Conservation (phyloP, 1,284 basidiomycete genomes). For the Heimioporus punctisporus region DNA sequence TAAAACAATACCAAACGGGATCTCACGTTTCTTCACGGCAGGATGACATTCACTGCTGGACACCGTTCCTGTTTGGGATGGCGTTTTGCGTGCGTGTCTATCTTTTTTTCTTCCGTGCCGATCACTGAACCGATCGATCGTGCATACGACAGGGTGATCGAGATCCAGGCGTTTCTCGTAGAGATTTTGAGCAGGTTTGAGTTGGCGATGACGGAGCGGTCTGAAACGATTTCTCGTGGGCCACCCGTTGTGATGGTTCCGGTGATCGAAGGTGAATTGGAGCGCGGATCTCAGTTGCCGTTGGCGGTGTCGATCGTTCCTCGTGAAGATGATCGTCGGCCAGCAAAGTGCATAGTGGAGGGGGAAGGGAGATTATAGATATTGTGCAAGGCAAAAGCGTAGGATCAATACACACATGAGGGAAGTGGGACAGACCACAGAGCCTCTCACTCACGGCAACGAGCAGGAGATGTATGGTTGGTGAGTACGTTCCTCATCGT, state of each 20-base stretch:
- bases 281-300: conserved; percentile 50
- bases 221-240: conserved; percentile 41
- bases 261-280: conserved; percentile 45
- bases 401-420: no score
- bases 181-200: conserved; percentile 52
- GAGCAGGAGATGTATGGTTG: no score
- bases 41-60: conserved; percentile 48
- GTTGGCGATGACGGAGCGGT: conserved; percentile 41
- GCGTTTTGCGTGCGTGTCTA: conserved; percentile 41
- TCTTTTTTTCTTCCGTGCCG: background rate
- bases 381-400: no score
- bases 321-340: background rate
- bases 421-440: no score
- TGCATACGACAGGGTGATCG: conserved; percentile 38
- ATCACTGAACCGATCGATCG: background rate
- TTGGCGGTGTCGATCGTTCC: conserved; percentile 36
- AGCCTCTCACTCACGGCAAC: no score
- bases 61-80: conserved; percentile 47
- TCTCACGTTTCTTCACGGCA: conserved; percentile 13
- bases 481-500: no score
- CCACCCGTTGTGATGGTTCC: conserved; percentile 46
- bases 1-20: no score
- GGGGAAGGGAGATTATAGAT: no score
- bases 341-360: no score
- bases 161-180: conserved; percentile 52